phyloP scores from a whole-genome alignment of 1,139 yeast genomes.

The Zygosaccharomyces sapae region DNA sequence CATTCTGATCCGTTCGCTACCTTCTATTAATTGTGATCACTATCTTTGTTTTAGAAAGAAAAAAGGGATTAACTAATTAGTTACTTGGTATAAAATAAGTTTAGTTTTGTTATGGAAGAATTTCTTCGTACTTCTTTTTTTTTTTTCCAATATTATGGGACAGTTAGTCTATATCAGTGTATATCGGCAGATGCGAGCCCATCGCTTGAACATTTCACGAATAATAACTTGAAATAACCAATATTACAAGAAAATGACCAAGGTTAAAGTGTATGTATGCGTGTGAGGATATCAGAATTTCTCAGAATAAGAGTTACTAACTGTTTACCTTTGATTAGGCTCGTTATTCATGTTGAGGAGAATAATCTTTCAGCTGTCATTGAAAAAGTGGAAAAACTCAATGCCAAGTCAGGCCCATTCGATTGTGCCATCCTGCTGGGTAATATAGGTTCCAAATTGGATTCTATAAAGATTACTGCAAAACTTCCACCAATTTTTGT shows the following conservation, averaged over 20 bases:
- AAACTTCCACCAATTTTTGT: constrained; percentile 1
- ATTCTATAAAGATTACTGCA: constrained; percentile 5
- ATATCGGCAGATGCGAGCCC: background rate
- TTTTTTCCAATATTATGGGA: background rate
- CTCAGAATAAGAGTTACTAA: constrained; percentile 5
- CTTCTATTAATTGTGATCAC: constrained; percentile 29
- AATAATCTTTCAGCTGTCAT: constrained; percentile 42
- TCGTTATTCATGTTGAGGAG: constrained; percentile 50
- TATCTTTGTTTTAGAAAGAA: background rate
- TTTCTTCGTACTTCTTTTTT: background rate
- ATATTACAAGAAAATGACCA: constrained; percentile 8
- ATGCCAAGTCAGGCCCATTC: constrained; percentile 62
- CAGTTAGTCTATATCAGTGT: background rate
- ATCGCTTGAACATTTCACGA: background rate
- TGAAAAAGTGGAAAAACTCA: constrained; percentile 47
- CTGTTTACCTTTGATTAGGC: constrained; percentile 18
- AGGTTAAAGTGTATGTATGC: constrained; percentile 19
- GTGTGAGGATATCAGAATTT: background rate
- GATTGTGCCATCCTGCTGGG: constrained; percentile 54
- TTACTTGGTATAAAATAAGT: background rate
- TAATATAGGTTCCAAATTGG: constrained; percentile 31
- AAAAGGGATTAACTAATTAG: background rate
- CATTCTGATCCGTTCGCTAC: constrained; percentile 43
- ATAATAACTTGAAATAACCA: background rate
- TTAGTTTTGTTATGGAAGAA: background rate